Evolutionary conservation across 768 basidiomycete genomes (phyloP), one percentile per base, ranked within the genome.

Genomic region (Collybia mongolica): DNA sequence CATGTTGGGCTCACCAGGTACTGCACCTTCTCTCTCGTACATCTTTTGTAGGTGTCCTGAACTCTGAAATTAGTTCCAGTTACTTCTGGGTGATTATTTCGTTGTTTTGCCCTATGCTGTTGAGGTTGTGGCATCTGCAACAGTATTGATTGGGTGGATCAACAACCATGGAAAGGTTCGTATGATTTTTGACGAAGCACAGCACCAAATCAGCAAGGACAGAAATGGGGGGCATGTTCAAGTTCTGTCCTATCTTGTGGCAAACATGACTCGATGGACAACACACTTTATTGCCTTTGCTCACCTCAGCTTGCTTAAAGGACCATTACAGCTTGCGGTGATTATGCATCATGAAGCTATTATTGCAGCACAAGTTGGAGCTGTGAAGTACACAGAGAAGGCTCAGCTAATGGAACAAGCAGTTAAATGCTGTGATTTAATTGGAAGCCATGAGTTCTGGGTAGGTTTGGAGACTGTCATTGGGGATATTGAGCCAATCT

Each of bases 1-100:
- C 43, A 44, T 44, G 43, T 14, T 44, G 43, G 43, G 26, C 14
- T 11, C 43, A 44, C 18, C 43, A 32, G 43, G 43, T 44, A 23
- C 20, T 7, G 43, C 19, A 3, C 12, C 40, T 26, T 26, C 24
- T 26, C 24, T 26, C 24, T 26, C 24, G 3, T 26, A 26, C 24
- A 26, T 26, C 24, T 3, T 7, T 26, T 7, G 24, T 7, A 26
- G 24, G 24, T 7, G 7, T 26, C 24, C 24, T 26, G 7, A 26
- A 26, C 24, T 26, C 24, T 7, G 17, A n/a, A n/a, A 19, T 11
- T 32, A 44, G 43, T 44, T 44, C 35, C 43, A 44, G 35, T 19
- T 44, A 15, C 28, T 23, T 19, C 35, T 44, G 2, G 17, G 23
- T 1, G 28, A 44, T 23, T 32, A 32, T 24, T 44, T 44, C 14